Percentiles rank a stretch among this genome's conserved stretches.
These are phyloP conservation scores for Polytolypa hystricis DNA, from an alignment of 2,329 filamentous ascomycete genomes.

Conservation along the genomic window DNA sequence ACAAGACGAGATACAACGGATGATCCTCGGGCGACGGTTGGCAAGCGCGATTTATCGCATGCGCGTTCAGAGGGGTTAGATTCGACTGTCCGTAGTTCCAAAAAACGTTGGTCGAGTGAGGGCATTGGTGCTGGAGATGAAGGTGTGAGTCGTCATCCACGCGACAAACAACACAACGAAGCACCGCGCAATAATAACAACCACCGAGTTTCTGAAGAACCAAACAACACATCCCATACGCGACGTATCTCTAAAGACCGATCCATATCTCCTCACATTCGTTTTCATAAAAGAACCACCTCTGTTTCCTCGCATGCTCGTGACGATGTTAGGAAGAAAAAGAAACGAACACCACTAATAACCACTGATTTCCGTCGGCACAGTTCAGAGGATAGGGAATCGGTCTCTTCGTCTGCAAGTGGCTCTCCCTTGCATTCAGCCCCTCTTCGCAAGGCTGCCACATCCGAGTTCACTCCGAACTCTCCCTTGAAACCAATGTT, in stretches of 20 bases:
- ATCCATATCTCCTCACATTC: conserved; percentile 26
- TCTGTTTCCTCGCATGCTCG: conserved; percentile 22
- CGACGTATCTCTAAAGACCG: conserved; percentile 23
- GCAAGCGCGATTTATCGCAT: conserved; percentile 14
- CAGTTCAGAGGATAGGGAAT: conserved; percentile 35
- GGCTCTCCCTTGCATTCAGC: conserved; percentile 33
- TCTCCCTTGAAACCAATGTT: conserved; percentile 57
- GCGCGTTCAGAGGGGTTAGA: conserved; percentile 11
- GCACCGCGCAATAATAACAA: conserved; percentile 9
- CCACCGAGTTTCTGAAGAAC: conserved; percentile 18
- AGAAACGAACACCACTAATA: conserved; percentile 28
- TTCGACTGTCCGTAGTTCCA: conserved; percentile 15
- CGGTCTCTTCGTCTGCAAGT: conserved; percentile 34
- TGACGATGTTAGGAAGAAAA: conserved; percentile 18
- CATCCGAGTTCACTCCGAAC: conserved; percentile 37
- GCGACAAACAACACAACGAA: conserved; percentile 13
- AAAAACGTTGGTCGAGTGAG: conserved; percentile 30
- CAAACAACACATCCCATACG: conserved; percentile 18
- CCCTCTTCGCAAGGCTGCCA: conserved; percentile 31
- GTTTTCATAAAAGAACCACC: conserved; percentile 26
- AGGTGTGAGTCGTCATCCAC: conserved; percentile 14
- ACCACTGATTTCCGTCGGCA: conserved; percentile 32
- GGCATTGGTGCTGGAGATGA: conserved; percentile 15
- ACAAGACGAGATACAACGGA: conserved; percentile 29
- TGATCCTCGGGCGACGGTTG: conserved; percentile 18